Evolutionary conservation across 2,329 filamentous ascomycete species (phyloP).

Genomic region (Ceratocystis huliohia): DNA sequence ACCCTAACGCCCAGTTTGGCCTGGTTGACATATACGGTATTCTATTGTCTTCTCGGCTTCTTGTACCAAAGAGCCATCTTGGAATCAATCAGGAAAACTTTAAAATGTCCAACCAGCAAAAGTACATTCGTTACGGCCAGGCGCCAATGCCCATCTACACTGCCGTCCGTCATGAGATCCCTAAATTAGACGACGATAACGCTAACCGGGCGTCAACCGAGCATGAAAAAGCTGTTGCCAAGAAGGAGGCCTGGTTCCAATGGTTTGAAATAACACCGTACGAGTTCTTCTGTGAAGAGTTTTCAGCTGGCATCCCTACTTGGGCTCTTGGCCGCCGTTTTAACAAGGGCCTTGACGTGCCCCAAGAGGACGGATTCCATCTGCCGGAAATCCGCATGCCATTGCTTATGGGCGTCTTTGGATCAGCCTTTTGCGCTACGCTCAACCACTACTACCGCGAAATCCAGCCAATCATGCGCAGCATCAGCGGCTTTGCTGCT

Average conservation of each 20-base stretch:
- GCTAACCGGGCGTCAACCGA: constrained; percentile 28
- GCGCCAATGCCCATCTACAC: constrained; percentile 91
- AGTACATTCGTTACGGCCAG: constrained; percentile 61
- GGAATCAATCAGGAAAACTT: constrained; percentile 53
- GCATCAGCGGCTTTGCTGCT: constrained; percentile 59
- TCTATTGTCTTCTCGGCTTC: constrained; percentile 66
- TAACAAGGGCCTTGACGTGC: constrained; percentile 53
- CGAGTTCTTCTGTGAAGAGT: constrained; percentile 90
- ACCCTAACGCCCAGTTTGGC: constrained; percentile 65
- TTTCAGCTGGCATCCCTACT: constrained; percentile 80
- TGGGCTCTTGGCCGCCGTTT: constrained; percentile 86
- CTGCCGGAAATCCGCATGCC: constrained; percentile 77
- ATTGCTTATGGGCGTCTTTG: constrained; percentile 85
- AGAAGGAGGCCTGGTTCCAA: constrained; percentile 77
- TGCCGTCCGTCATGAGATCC: constrained; percentile 89
- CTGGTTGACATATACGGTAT: constrained; percentile 89
- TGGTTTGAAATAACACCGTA: constrained; percentile 96
- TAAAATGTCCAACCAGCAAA: constrained; percentile 78
- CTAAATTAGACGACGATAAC: constrained; percentile 33
- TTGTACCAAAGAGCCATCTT: constrained; percentile 73
- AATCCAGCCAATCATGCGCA: constrained; percentile 66
- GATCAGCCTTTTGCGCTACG: constrained; percentile 90
- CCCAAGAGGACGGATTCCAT: constrained; percentile 50
- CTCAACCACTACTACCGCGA: constrained; percentile 94
- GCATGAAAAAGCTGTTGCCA: constrained; percentile 37